Base-by-base conservation (phyloP, 371 early-diverging fungal species). In the Dipsacomyces acuminosporus region DNA sequence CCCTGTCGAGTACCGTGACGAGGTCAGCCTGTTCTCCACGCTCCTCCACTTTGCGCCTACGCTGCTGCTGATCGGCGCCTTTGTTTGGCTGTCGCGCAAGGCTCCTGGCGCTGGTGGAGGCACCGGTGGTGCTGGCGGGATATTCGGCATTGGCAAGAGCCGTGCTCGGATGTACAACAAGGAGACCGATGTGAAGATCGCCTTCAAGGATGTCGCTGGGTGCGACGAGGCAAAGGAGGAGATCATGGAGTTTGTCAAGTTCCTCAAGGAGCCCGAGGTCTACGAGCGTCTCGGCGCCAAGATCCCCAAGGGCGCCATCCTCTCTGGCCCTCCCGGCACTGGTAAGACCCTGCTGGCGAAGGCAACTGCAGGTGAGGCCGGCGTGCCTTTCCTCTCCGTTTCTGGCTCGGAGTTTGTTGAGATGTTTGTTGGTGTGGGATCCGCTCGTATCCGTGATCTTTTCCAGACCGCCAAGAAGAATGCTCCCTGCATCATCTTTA, bases 241-340 rank as follows among this genome's bases (percentile, higher is more conserved):
- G 77, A 99, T 99, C 54, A 99, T 99, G 94, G 99, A 99, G 79
- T 97, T 98, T 86, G 99, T 99, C 49, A 98, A 98, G 75, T 97
- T 99, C 71, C 78, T 99, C 51, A 99, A 99, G 75, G 90, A 99
- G 66, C 99, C 99, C 9, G 86, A 79, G 26, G 76, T 82, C n/a
- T 99, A 94, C 76, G 95, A 96, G 67, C 83, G 87, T 52, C 80
- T 99, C 54, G 99, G 99, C 17, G 99, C 99, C 50, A 96, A 94
- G 75, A 98, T 99, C 54, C 99, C 99, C 22, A 96, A 95, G 75
- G 99, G 99, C 22, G 99, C 99, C 15, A 94, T 99, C 51, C 79
- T 99, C 17, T 93, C 93, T 46, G 98, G 99, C 3, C 94, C 96
- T 14, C 99, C 99, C 7, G 99, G 99, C 52, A 99, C 99, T 0